Evolutionary conservation across 2,329 filamentous ascomycete genomes (phyloP), one percentile per base, ranked within the genome.

Genomic region (Fusarium sp.): DNA sequence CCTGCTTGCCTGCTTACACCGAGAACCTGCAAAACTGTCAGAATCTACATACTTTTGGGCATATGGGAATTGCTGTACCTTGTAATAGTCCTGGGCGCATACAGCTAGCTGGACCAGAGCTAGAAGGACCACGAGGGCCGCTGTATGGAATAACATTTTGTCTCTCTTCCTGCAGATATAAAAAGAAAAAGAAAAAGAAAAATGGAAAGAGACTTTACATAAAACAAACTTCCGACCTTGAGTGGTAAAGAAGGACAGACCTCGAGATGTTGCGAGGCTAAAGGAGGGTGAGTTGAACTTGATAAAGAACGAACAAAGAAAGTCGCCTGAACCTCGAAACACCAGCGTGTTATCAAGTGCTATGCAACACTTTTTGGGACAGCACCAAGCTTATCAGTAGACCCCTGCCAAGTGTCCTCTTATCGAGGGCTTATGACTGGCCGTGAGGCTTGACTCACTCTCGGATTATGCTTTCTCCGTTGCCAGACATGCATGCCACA

Each of bases 1-100:
- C 90, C 91, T 22, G 95, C 95, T 68, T 91, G 87, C 78, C 90
- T 94, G 78, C 92, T 89, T 72, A 99, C 84, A 61, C 93, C 94
- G 31, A 99, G 90, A 65, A 97, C 84, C 91, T 97, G 56, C 30
- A 20, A 1, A 9, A 20, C 14, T 30, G 28, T 75, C 38, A 73
- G 60, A 56, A 42, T 65, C 2, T 42, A 26, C 57, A n/a, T 16
- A 20, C 41, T 20, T 41, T 13, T 24, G 11, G 18, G 28, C 18
- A 38, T 24, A 16, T 44, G 18, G 31, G 18, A 26, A 6, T 42
- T 30, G 39, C 54, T 79, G 59, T 81, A 92, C 92, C 82, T 95
- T 94, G 83, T 96, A 96, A 80, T 91, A 95, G 81, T 96, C 93
- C 79, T 95, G 87, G 42, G 86, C 86, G 80, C 88, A 90, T 63